Percentiles rank a stretch among this genome's conserved stretches.
Conservation (phyloP, 2,329 filamentous ascomycete species). For the Aureobasidium sp. region DNA sequence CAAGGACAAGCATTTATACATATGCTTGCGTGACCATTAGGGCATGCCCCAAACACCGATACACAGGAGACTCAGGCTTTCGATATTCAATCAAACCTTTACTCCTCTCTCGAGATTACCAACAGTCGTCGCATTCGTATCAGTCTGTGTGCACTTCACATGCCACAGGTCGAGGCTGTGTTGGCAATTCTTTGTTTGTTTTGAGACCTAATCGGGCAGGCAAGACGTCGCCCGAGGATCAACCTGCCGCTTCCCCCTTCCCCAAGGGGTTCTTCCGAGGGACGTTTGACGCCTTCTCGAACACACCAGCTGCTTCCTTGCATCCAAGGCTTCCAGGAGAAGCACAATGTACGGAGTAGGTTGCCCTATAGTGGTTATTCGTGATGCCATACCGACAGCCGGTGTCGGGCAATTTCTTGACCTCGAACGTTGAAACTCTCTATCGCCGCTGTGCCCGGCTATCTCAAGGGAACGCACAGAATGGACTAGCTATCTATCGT, state of each 20-base stretch:
- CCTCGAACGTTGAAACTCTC: not conserved
- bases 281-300: conserved; percentile 3
- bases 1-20: not conserved
- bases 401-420: not conserved
- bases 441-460: not conserved
- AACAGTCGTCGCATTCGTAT: not conserved
- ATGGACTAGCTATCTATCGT: conserved; percentile 3
- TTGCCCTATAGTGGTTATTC: not conserved
- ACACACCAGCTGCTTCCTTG: not conserved
- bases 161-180: not conserved
- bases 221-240: not conserved
- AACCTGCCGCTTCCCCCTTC: not conserved
- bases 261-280: not conserved
- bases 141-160: not conserved
- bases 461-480: not conserved
- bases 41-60: not conserved
- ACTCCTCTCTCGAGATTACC: not conserved
- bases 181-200: not conserved
- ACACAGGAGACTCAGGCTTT: not conserved
- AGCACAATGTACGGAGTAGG: not conserved
- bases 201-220: conserved; percentile 2
- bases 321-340: not conserved
- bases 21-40: not conserved
- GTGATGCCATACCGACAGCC: not conserved
- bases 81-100: conserved; percentile 9